Base-by-base conservation (phyloP, 495 filamentous ascomycete genomes). In the Daldinia childiae region DNA sequence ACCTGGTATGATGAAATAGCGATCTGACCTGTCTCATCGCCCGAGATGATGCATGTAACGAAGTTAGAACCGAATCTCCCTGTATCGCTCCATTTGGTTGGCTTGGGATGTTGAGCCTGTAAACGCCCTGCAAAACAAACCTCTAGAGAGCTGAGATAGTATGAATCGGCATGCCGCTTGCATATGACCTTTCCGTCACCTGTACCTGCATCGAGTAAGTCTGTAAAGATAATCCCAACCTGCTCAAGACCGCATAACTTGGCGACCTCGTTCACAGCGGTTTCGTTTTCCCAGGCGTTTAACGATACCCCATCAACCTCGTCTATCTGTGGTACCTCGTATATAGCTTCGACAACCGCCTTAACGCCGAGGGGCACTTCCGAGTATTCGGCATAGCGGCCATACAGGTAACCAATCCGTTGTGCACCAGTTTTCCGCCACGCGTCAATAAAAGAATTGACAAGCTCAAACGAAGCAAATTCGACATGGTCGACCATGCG, bases 401-500 rank as follows among this genome's bases (percentile, higher is more conserved):
- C 95, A 75, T 98, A 98, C 1, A 99, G 84, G 74, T 94, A 97
- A 30, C 95, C 95, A 32, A 98, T 76, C 17, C 95, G 85, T 78
- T 99, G 95, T 15, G 87, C 79, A 32, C 87, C 87, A 1, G 92
- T 94, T 48, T 84, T 87, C 64, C 95, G 87, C 95, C 95, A 99
- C 68, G 95, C 95, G 68, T 97, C 88, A 41, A 99, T 87, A 32
- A 98, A 87, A 7, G 88, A 90, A 76, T 99, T 90, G 76, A 99
- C 91, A 21, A 98, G 81, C 36, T 87, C 86, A 1, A 93, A 87
- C 1, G 91, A 88, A 3, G 95, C 87, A 76, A 99, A 98, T 76
- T 99, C 96, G 69, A 99, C 94, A 79, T 99, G 95, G 74, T 99
- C 95, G 0, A 99, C 94, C 92, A 94, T 98, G n/a, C 95, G 92